Evolutionary conservation across 345 rosid genomes (phyloP), one percentile per base, ranked within the genome.

Genomic region (Aquilaria yunnanensis): DNA sequence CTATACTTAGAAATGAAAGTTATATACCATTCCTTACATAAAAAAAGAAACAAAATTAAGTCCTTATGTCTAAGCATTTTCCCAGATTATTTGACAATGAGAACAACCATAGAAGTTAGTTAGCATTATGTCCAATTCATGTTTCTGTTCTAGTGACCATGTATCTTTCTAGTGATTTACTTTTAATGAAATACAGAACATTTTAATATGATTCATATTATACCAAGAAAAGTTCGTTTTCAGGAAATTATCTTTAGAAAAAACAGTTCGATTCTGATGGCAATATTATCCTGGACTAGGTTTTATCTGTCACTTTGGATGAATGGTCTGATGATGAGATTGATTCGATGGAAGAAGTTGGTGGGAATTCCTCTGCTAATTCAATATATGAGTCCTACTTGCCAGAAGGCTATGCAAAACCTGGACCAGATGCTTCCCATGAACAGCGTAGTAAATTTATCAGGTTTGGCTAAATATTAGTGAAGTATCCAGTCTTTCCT

Each of bases 291-390:
- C 69, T 68, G 41, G 0, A 62, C 23, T 74, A 95, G 99, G 96
- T 91, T 73, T 78, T 95, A 64, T 95, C 99, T 9, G 93, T 95
- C 72, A 81, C 96, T 50, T 66, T 95, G 76, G 99, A 95, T 85
- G 99, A 95, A 2, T 95, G 99, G 97, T 78, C 96, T 53, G 87
- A 85, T 58, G 97, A 84, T 52, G 93, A 95, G 76, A 75, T 91
- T 62, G 96, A 95, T 58, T 69, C 95, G 59, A 85, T 95, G 96
- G 69, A 83, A 65, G 97, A 90, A 84, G 91, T 94, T 46, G 99
- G 97, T 59, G 99, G 99, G 60, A 94, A 94, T 64, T 72, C 87
- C 43, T 70, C 96, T 63, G 97, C 95, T 3, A 95, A 95, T 83
- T 64, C 95, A 55, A 89, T 91, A 51, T 91, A 91, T 48, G 97